Percentiles rank a stretch among this genome's conserved stretches.
phyloP scores from a whole-genome alignment of 371 early-diverging fungal genomes.

The Phascolomyces articulosus region DNA sequence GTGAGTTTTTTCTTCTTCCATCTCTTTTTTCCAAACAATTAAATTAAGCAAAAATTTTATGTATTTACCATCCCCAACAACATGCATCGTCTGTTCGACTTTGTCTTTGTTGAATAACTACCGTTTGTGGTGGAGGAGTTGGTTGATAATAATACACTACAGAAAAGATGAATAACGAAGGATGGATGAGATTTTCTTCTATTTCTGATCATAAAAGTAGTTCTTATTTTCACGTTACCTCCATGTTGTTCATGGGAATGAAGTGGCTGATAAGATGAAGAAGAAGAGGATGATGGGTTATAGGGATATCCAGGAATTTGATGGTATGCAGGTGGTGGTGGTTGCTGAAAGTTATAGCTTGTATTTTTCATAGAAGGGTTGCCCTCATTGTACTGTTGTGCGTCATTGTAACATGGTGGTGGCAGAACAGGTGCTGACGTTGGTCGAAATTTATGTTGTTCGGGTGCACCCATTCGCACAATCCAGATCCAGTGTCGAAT shows the following conservation, averaged over 20 bases:
- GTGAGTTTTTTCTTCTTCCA: no score
- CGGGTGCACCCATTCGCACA: slow-evolving; percentile 5
- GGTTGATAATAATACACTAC: slow-evolving; percentile 33
- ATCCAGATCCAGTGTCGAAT: neutral
- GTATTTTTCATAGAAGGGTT: neutral
- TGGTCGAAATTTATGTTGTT: neutral
- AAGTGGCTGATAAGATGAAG: neutral
- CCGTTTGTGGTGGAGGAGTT: slow-evolving; percentile 45
- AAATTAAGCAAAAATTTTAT: no score
- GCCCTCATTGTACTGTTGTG: neutral
- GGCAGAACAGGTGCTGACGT: slow-evolving; percentile 1
- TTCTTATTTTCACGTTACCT: no score
- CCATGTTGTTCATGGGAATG: neutral
- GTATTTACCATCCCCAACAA: slow-evolving; percentile 50
- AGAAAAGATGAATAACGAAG: neutral
- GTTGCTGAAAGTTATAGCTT: neutral
- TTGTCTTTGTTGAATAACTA: slow-evolving; percentile 38
- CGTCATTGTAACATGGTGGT: slow-evolving; percentile 5
- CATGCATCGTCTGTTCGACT: slow-evolving; percentile 48
- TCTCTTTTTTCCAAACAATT: no score
- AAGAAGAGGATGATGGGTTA: slow-evolving; percentile 1
- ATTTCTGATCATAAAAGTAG: no score
- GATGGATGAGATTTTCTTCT: neutral
- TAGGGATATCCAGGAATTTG: slow-evolving; percentile 1
- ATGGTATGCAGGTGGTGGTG: slow-evolving; percentile 7